Evolutionary conservation across 1,284 basidiomycete species (phyloP).

Genomic region (Thelephora terrestris): DNA sequence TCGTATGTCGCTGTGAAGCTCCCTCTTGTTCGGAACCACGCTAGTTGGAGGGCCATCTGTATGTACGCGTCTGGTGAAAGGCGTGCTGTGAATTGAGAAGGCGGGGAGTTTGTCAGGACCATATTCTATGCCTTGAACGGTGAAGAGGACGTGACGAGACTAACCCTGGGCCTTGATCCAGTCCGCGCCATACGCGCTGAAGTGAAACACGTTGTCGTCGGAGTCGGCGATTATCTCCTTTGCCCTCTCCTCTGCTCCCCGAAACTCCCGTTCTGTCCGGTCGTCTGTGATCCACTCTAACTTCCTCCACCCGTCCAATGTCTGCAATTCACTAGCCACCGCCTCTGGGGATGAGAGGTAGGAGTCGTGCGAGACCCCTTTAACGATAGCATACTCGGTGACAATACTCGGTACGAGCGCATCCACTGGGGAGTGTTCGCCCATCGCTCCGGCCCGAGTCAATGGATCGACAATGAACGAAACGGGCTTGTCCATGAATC

Average conservation of each 20-base stretch:
- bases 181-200: constrained; percentile 76
- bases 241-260: constrained; percentile 50
- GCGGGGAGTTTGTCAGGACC: not conserved
- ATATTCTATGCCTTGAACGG: not conserved
- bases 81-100: constrained; percentile 36
- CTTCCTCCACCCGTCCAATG: constrained; percentile 42
- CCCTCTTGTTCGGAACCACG: constrained; percentile 77
- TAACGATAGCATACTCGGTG: constrained; percentile 75
- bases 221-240: constrained; percentile 63
- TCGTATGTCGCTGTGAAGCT: constrained; percentile 89
- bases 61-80: constrained; percentile 86
- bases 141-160: constrained; percentile 15
- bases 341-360: constrained; percentile 16
- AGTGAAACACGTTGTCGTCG: constrained; percentile 82
- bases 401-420: constrained; percentile 88
- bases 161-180: constrained; percentile 82
- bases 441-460: constrained; percentile 78
- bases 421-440: constrained; percentile 91
- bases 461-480: constrained; percentile 81
- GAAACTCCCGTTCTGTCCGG: constrained; percentile 47
- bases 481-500: constrained; percentile 91
- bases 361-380: constrained; percentile 42
- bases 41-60: constrained; percentile 90
- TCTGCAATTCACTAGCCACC: constrained; percentile 1
- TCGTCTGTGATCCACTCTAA: constrained; percentile 75